Conservation (phyloP, 495 filamentous ascomycete species). For the Parathielavia appendiculata region DNA sequence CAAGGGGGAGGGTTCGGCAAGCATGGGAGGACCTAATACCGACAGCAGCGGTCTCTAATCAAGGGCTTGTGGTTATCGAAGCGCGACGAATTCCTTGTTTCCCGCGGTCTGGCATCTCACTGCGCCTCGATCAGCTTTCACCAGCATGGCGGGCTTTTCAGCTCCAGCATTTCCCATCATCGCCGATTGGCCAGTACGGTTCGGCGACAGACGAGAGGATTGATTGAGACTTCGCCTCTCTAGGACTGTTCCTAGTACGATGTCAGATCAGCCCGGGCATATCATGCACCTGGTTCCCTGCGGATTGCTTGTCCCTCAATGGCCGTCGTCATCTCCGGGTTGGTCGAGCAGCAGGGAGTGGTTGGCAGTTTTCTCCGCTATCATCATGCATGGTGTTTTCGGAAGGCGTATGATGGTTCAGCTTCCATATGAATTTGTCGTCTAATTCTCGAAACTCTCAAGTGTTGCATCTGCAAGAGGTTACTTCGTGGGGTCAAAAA, state of each 20-base stretch:
- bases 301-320: background rate
- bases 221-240: too few species aligned
- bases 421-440: constrained; percentile 5
- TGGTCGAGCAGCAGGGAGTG: background rate
- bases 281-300: background rate
- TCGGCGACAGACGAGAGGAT: background rate
- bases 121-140: background rate
- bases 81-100: background rate
- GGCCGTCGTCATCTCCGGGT: background rate
- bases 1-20: background rate
- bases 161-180: background rate
- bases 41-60: background rate
- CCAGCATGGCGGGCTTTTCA: background rate
- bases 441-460: background rate
- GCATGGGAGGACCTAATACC: constrained; percentile 12
- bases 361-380: constrained; percentile 12
- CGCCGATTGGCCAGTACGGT: background rate
- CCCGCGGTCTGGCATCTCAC: background rate
- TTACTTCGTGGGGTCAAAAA: background rate
- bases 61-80: background rate
- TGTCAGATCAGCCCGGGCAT: constrained; percentile 7
- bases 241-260: background rate
- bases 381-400: constrained; percentile 19
- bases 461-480: constrained; percentile 7
- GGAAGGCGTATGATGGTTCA: constrained; percentile 7